Base-by-base conservation (phyloP, 129 eudicot species). In the Cynara cardunculus region DNA sequence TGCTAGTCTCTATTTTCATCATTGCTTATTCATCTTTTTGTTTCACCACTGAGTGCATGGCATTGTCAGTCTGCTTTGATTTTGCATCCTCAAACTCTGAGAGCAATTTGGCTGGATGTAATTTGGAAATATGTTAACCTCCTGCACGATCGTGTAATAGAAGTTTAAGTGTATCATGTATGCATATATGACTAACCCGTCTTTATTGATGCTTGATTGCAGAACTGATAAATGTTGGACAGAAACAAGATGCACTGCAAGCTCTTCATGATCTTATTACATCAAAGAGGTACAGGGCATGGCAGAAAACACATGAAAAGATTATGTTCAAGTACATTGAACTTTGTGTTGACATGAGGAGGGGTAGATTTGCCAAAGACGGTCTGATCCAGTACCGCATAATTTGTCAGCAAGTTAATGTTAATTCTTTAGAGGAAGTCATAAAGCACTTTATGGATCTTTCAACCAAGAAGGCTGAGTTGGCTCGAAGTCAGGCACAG, bases 361-460 rank as follows among this genome's bases (percentile, higher is more conserved):
- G 89, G 81, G 98, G 97, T 6, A 96, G 98, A 83, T 88, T 83
- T 84, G 97, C 99, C n/a, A 92, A 96, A 88, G 99, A 96, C 79
- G 98, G 97, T 32, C 86, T 96, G n/a, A 96, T 96, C 46, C 98
- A 96, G 72, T 96, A 96, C 75, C 95, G 98, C 4, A 87, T 90
- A 74, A 89, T 95, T 5, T 95, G 99, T 77, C 97, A 96, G 64
- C 98, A 90, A 90, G 99, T 92, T 21, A 96, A 96, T 78, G 94
- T 96, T 30, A 87, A 83, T 30, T 92, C 98, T 2, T 32, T 96
- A 56, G 98, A 96, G 85, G 99, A 96, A 81, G 97, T 96, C 44
- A 96, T 92, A 24, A 96, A 96, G 87, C 95, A 96, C 86, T 96
- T 92, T 71, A 89, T 96, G 94, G 98, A 95, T 81, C 92, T 95